Evolutionary conservation across 768 basidiomycete species (phyloP), one percentile per base, ranked within the genome.

Genomic region (Lyophyllum shimeji): DNA sequence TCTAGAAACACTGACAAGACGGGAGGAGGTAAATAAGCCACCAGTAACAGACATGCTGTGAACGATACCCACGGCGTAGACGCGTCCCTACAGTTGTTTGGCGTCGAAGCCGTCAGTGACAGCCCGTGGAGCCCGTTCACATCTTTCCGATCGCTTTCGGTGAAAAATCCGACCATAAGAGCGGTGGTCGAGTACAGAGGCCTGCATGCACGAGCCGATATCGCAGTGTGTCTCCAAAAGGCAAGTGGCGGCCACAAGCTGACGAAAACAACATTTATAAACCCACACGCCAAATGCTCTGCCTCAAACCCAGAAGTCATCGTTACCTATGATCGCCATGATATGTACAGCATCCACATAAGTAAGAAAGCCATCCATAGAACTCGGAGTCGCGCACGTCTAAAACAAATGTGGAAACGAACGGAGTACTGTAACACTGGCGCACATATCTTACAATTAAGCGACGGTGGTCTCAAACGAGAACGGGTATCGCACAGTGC

Each of bases 161-260:
- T 34, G 25, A 49, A 13, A 49, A 61, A 55, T 33, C 46, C 33
- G 51, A 50, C 51, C 48, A 58, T 43, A 44, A 53, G 34, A 50
- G 42, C n/a, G 18, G 47, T 53, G 37, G 21, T 23, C 51, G 48
- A 34, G 54, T 12, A 37, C 6, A 33, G 20, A 12, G n/a, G 17
- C 51, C 44, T 46, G 42, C 55, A 58, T 60, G 54, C 62, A 58
- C 53, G 44, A 53, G 34, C 34, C 31, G 57, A 50, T 34, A 34
- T 17, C 29, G 24, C 27, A 52, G 46, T 45, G 55, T 50, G 27
- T 4, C 59, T 56, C 56, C 45, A 61, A 60, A 59, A 53, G 61
- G 61, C 48, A 60, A 62, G 56, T 34, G 37, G 52, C 53, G 24
- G 20, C 9, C 29, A 5, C 29, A 5, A 29, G 20, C 23, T 46